Evolutionary conservation across 805 yeast genomes (phyloP).

Genomic region (Candida sphagnicola): DNA sequence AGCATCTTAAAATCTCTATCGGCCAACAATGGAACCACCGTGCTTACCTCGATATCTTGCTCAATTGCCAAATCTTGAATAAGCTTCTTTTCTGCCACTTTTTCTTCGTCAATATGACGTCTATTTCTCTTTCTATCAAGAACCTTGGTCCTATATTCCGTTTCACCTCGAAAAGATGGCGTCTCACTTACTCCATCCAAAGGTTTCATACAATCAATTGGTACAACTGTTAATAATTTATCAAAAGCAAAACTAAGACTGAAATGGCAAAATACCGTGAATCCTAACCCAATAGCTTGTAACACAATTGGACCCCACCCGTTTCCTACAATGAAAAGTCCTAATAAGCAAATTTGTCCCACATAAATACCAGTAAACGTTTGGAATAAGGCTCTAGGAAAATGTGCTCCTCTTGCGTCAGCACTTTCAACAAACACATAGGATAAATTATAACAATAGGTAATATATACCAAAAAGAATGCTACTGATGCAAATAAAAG

Average conservation of each 20-base stretch:
- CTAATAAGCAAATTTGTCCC: constrained; percentile 82
- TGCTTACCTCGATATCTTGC: constrained; percentile 10
- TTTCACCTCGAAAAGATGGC: constrained; percentile 43
- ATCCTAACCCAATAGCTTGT: constrained; percentile 59
- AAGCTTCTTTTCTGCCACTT: constrained; percentile 14
- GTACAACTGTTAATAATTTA: constrained; percentile 52
- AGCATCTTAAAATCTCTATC: constrained; percentile 52
- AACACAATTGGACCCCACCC: constrained; percentile 93
- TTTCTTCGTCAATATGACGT: constrained; percentile 7
- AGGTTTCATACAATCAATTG: constrained; percentile 73
- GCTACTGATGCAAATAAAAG: constrained; percentile 69
- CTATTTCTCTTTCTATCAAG: constrained; percentile 16
- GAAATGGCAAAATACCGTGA: constrained; percentile 67
- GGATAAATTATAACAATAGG: constrained; percentile 72
- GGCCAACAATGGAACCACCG: constrained; percentile 56
- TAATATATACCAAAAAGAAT: constrained; percentile 68
- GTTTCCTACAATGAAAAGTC: constrained; percentile 84
- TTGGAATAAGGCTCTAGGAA: constrained; percentile 86
- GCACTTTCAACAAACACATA: constrained; percentile 66
- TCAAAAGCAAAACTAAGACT: constrained; percentile 65
- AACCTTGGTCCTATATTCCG: constrained; percentile 32
- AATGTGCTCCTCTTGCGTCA: constrained; percentile 77
- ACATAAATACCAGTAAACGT: constrained; percentile 83
- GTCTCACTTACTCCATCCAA: constrained; percentile 68
- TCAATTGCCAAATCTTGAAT: constrained; percentile 16